Conservation (phyloP, 768 basidiomycete species). For the Xerocomus brunneocitrinus region DNA sequence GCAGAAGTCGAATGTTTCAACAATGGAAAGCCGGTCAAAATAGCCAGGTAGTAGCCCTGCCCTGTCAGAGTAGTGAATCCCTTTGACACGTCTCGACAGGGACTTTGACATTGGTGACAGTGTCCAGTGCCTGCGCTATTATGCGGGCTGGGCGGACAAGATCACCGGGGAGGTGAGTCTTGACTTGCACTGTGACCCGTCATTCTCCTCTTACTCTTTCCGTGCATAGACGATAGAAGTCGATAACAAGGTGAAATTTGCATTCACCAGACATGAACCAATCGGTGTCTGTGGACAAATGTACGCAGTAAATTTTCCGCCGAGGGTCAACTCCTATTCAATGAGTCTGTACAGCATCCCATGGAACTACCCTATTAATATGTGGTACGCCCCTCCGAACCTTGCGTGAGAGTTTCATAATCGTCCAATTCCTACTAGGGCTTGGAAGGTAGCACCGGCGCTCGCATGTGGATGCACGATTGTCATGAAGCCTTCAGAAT, state of each 20-base stretch:
- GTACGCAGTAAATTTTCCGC: conserved; percentile 36
- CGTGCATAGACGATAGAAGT: conserved; percentile 64
- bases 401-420: conserved; percentile 1
- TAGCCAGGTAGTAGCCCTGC: conserved; percentile 43
- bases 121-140: conserved; percentile 79
- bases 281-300: conserved; percentile 96
- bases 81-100: conserved; percentile 33
- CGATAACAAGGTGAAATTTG: conserved; percentile 74
- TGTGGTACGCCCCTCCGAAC: conserved; percentile 50
- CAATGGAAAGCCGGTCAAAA: conserved; percentile 84
- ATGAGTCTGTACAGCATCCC: conserved; percentile 54
- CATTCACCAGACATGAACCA: conserved; percentile 84
- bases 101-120: conserved; percentile 80
- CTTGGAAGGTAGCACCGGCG: conserved; percentile 93
- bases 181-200: neutral
- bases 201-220: conserved; percentile 2
- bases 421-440: conserved; percentile 35
- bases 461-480: conserved; percentile 89
- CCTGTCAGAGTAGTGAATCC: conserved; percentile 21
- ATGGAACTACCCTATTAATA: conserved; percentile 90
- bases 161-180: conserved; percentile 72
- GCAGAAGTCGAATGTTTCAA: conserved; percentile 84
- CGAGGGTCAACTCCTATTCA: conserved; percentile 4
- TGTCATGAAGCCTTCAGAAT: conserved; percentile 92
- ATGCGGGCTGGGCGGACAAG: conserved; percentile 96